These are phyloP conservation scores for Lyophyllum atratum DNA, from an alignment of 768 basidiomycete genomes.

Conservation along the genomic window DNA sequence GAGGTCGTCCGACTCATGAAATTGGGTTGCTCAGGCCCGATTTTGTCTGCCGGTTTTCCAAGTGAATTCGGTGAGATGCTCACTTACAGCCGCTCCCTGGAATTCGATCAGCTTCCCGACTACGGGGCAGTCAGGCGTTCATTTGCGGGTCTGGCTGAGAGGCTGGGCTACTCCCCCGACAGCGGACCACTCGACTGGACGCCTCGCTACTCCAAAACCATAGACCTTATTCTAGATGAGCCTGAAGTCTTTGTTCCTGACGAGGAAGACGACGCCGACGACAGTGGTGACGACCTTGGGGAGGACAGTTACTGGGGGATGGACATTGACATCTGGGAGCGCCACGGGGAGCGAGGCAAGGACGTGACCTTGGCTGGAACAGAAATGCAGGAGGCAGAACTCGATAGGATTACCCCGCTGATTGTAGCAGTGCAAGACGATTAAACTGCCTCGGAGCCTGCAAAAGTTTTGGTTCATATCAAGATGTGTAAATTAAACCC, in stretches of 20 bases:
- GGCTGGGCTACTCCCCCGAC: conserved; percentile 11
- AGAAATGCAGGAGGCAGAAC: conserved; percentile 12
- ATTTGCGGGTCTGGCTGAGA: conserved; percentile 17
- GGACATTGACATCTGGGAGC: conserved; percentile 20
- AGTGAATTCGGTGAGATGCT: conserved; percentile 23
- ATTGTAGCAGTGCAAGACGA: conserved; percentile 15
- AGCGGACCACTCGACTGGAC: conserved; percentile 22
- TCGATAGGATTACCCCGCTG: conserved; percentile 14
- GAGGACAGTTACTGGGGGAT: conserved; percentile 18
- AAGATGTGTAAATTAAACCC: too few relatives aligned
- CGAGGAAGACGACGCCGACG: conserved; percentile 17
- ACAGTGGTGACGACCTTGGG: conserved; percentile 9
- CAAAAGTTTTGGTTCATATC: too few relatives aligned
- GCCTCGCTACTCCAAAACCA: conserved; percentile 13
- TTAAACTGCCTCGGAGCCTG: background rate
- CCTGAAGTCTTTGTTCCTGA: conserved; percentile 14
- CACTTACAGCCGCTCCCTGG: conserved; percentile 21
- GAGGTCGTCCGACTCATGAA: conserved; percentile 18
- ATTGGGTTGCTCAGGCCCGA: conserved; percentile 12
- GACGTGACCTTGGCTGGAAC: conserved; percentile 15
- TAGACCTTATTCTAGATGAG: conserved; percentile 12
- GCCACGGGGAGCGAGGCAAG: conserved; percentile 17
- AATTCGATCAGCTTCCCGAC: conserved; percentile 24
- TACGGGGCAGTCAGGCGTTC: conserved; percentile 12
- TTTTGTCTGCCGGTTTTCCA: conserved; percentile 21